Evolutionary conservation across 225 moss, liverwort and hornwort genomes (phyloP), one percentile per base, ranked within the genome.

Genomic region (Climacium dendroides): DNA sequence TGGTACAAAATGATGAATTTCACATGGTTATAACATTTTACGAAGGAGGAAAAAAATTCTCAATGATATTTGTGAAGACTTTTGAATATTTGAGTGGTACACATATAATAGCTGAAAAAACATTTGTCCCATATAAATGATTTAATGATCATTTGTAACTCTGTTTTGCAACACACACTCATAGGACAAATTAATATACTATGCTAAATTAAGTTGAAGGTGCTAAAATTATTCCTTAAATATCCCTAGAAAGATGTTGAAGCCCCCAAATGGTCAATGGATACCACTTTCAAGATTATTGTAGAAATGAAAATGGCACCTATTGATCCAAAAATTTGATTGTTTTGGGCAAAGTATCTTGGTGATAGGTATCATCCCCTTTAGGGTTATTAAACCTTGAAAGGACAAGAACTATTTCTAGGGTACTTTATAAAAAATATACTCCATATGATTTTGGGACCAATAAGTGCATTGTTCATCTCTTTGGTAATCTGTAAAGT

Each of bases 181-280:
- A 10, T 10, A 67, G 22, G 37, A 37, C 22, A 37, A 37, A 7
- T 13, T 0, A 1, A 67, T 37, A 13, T 0, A 13, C 20, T 66
- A 19, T 66, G 3, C 6, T 19, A 66, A 22, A 1, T 37, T 23
- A 67, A 67, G 2, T 13, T 0, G 0, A 67, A 67, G 13, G 23
- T 67, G 39, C 13, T 13, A 23, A 23, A 23, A 67, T 39, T 37
- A 23, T 69, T 1, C 4, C 2, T 23, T 13, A 69, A 23, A 47
- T 8, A 47, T 12, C 0, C 13, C 23, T 7, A 6, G 1, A n/a
- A 67, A 37, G 69, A 39, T 2, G 1, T 13, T 37, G 3, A n/a
- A 4, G 39, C 23, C 13, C 0, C 12, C 13, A 37, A 23, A 4
- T 37, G 7, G 22, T 22, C 0, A 2, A 67, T 69, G 4, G 7